Conservation (phyloP, 805 yeast genomes). For the Lachancea dasiensis region DNA sequence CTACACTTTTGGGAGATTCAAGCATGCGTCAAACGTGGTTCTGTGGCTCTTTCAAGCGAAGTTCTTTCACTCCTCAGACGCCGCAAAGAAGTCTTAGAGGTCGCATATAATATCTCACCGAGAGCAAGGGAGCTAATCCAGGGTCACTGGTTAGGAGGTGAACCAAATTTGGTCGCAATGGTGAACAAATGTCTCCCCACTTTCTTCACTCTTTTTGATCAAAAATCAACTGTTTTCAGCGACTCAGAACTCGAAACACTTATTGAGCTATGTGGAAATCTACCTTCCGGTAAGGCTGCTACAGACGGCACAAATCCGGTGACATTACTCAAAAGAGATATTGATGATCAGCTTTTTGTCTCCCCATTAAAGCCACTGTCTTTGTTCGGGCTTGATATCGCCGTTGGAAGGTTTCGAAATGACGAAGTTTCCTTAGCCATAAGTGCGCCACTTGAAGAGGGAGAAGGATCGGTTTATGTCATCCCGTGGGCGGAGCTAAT, state of each 20-base stretch:
- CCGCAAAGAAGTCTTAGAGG: constrained; percentile 12
- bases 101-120: constrained; percentile 18
- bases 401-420: constrained; percentile 38
- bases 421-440: constrained; percentile 41
- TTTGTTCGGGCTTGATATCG: constrained; percentile 43
- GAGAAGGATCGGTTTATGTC: constrained; percentile 40
- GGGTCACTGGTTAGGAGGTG: constrained; percentile 27
- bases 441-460: constrained; percentile 45
- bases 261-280: constrained; percentile 18
- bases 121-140: constrained; percentile 20
- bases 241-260: not conserved
- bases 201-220: constrained; percentile 13
- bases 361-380: constrained; percentile 26
- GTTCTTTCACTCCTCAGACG: constrained; percentile 18
- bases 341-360: constrained; percentile 9
- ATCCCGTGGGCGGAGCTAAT: constrained; percentile 35
- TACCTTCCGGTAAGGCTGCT: constrained; percentile 12
- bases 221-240: not conserved
- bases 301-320: too few species aligned
- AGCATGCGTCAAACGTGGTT: constrained; percentile 52
- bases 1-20: constrained; percentile 33
- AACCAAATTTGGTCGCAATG: constrained; percentile 19
- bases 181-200: constrained; percentile 18
- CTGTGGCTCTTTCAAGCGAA: constrained; percentile 46
- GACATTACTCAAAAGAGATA: not conserved